Evolutionary conservation across 1,284 basidiomycete genomes (phyloP).

Genomic region (Leccinum pachyderme): DNA sequence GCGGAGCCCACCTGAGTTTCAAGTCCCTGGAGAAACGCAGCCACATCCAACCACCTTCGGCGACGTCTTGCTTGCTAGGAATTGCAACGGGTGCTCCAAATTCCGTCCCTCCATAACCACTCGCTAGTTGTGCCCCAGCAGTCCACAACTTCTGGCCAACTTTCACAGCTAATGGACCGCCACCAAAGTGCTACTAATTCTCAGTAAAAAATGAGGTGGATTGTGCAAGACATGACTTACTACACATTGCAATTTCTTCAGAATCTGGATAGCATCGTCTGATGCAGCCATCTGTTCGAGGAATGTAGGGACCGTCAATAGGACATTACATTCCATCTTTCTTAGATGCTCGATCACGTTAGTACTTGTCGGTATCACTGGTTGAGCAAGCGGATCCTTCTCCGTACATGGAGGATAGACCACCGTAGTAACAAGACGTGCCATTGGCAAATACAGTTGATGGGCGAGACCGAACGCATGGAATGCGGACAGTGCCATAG

Average conservation of each 20-base stretch:
- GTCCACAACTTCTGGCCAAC: slow-evolving; percentile 19
- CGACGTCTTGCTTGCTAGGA: neutral
- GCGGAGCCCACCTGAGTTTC: slow-evolving; percentile 28
- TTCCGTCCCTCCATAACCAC: slow-evolving; percentile 28
- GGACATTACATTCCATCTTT: neutral
- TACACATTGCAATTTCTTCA: neutral
- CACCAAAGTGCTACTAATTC: slow-evolving; percentile 11
- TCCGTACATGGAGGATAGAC: slow-evolving; percentile 19
- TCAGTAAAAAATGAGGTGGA: neutral
- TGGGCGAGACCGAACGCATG: slow-evolving; percentile 23
- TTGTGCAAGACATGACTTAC: neutral
- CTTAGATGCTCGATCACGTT: slow-evolving; percentile 13
- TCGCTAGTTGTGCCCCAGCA: slow-evolving; percentile 20
- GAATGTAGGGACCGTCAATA: neutral
- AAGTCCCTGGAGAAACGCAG: slow-evolving; percentile 17
- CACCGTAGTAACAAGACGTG: slow-evolving; percentile 5
- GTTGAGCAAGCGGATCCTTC: slow-evolving; percentile 7
- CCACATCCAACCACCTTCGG: slow-evolving; percentile 34
- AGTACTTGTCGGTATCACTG: slow-evolving; percentile 18
- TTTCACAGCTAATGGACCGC: slow-evolving; percentile 25
- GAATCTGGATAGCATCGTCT: neutral
- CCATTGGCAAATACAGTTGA: slow-evolving; percentile 17
- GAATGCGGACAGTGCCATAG: slow-evolving; percentile 29
- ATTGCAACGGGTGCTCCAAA: slow-evolving; percentile 17
- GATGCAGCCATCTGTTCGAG: neutral